Evolutionary conservation across 2,329 filamentous ascomycete genomes (phyloP), one percentile per base, ranked within the genome.

Genomic region (Erysiphe pulchra): DNA sequence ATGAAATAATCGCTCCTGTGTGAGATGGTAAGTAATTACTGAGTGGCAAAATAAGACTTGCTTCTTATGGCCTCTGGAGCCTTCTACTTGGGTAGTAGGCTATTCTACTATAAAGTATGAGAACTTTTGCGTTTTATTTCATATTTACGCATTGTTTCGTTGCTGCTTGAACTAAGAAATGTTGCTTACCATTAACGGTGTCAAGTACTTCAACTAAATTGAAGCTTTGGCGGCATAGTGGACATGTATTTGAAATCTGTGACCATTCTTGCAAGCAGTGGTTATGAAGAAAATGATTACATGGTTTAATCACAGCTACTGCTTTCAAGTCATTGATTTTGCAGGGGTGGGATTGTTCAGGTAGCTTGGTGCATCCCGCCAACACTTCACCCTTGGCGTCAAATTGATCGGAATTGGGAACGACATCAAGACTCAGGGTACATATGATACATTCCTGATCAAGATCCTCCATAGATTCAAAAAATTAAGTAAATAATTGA

Each of bases 211-310:
- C 76, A 52, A 98, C 86, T 55, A 79, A 65, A 62, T 95, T 87
- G 66, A 98, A 95, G 51, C 72, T 75, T 55, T 83, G 80, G 53
- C 90, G 81, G 63, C 90, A 98, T 61, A 98, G 93, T 41, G 90
- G 90, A 62, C 90, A 98, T 59, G 86, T 94, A 63, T 95, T 98
- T 51, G 90, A 87, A 61, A 92, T 80, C 63, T 92, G 83, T 41
- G 87, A 84, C 90, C 90, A 98, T 54, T 85, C 83, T 55, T 80
- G 80, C 53, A 98, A 70, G 62, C 90, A 98, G 45, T 80, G 76
- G 64, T 98, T 79, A 64, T 98, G 90, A 54, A 98, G 69, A 54
- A 86, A 73, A 66, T 98, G 92, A 48, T 83, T 81, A 62, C 90
- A 98, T 42, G 84, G 78, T 49, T 75, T 67, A 44, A 78, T 71